Evolutionary conservation across 1,139 yeast species (phyloP), one percentile per base, ranked within the genome.

Genomic region (Yamadazyma blattariae): DNA sequence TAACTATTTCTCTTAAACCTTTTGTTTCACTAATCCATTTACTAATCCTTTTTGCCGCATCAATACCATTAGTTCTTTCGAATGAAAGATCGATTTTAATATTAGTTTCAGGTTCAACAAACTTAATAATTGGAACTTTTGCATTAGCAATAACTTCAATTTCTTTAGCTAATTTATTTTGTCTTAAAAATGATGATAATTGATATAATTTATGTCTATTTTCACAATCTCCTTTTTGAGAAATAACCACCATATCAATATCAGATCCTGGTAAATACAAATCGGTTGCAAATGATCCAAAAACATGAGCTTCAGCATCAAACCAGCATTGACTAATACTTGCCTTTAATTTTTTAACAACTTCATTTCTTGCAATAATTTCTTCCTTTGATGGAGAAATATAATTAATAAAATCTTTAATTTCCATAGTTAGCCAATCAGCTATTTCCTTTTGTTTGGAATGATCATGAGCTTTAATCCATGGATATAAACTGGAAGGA

Each of bases 221-320:
- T 45, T 81, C 94, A 53, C 83, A 82, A 46, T 75, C 74, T 3
- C 85, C 83, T 3, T 69, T 57, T 13, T 69, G 64, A 9, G 96
- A 84, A 7, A 82, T 68, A 19, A 94, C 76, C 29, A 90, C 97
- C 82, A 94, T 82, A 60, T 94, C 99, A 24, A 94, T 89, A 67
- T 94, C 99, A 0, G 97, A 88, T 1, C 96, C 96, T 0, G 98
- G 98, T 17, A 94, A 66, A 51, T 90, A 92, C 43, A 94, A 64
- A 54, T 90, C 97, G 0, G 98, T 90, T 1, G 98, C 97, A 57
- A 79, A 87, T 0, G 97, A 89, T 0, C 99, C 99, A 66, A 94
- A 92, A 12, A 90, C 96, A 48, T 82, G 85, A 8, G 85, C 76
- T 38, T 82, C 84, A 3, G 95, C 82, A 42, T 79, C 87, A 1